Evolutionary conservation across 73 alveolate genomes (phyloP).

Genomic region (Paramecium sonneborni): DNA sequence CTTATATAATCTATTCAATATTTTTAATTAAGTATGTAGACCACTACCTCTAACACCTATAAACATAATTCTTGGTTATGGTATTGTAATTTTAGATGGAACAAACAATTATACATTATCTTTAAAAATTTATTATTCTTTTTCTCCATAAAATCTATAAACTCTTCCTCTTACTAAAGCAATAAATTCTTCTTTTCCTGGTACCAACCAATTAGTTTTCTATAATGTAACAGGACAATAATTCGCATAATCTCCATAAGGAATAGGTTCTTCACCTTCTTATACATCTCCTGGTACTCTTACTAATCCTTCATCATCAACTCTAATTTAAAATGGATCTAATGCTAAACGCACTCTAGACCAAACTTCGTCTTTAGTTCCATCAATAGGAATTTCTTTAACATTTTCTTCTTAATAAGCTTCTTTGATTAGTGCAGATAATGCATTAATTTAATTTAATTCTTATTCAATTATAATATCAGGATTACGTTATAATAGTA

Average conservation of each 20-base stretch:
- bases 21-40: conserved; percentile 72
- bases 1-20: conserved; percentile 73
- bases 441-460: conserved; percentile 74
- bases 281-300: conserved; percentile 90
- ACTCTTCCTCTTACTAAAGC: conserved; percentile 89
- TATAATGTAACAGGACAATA: conserved; percentile 93
- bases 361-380: conserved; percentile 82
- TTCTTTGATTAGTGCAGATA: conserved; percentile 83
- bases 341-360: conserved; percentile 83
- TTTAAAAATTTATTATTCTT: conserved; percentile 91
- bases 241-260: conserved; percentile 93
- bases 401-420: conserved; percentile 89
- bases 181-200: conserved; percentile 91
- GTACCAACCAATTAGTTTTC: conserved; percentile 92
- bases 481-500: conserved; percentile 54
- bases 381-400: conserved; percentile 88
- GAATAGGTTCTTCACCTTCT: conserved; percentile 94
- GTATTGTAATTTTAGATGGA: conserved; percentile 83
- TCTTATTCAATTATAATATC: conserved; percentile 82
- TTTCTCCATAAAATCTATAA: conserved; percentile 92
- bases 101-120: conserved; percentile 76
- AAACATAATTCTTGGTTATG: conserved; percentile 94
- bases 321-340: conserved; percentile 93
- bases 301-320: conserved; percentile 86
- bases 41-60: conserved; percentile 82